Evolutionary conservation across 495 filamentous ascomycete genomes (phyloP), one percentile per base, ranked within the genome.

Genomic region (Trichoderma virens): DNA sequence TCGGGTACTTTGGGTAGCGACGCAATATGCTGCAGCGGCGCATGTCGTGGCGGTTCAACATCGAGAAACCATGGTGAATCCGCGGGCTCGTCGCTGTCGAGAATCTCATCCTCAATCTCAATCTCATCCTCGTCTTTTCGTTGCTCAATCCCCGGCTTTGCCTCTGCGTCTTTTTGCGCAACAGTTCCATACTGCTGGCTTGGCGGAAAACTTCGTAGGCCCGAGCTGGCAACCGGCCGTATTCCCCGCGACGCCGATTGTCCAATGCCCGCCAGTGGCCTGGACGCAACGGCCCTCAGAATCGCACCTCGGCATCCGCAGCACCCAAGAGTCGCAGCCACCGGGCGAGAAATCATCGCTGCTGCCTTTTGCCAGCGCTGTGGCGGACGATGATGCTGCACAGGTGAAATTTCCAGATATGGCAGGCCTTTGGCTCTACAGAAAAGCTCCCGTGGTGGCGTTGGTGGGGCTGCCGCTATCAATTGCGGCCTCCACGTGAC

Each of bases 41-140:
- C 69, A 61, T 80, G 78, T 41, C 75, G 72, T 1, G 79, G 78
- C 23, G 78, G 71, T 66, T 91, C 82, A 67, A 89, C 86, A 72
- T 92, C 87, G 47, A 97, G 83, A 75, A 96, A 97, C 94, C 94
- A 98, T 6, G 93, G 93, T 1, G 41, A 13, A 18, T 27, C 67
- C 23, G 41, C 38, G 11, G n/a, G 5, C n/a, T 62, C 61, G 20
- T 43, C 38, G 35, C 16, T 14, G n/a, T 41, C 38, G 34, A 27
- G 14, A 61, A n/a, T 28, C 25, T 28, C 30, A 8, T 61, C 30
- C 14, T 61, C 59, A n/a, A n/a, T n/a, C n/a, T n/a, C n/a, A 25
- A 64, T 20, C 25, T 59, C 38, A 6, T 38, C 35, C 45, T 45
- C 35, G 43, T 14, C 20, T 28, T 39, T 63, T 41, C 4, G 11